These are phyloP conservation scores for Camelina hispida DNA, from an alignment of 345 rosid species.

Conservation along the genomic window DNA sequence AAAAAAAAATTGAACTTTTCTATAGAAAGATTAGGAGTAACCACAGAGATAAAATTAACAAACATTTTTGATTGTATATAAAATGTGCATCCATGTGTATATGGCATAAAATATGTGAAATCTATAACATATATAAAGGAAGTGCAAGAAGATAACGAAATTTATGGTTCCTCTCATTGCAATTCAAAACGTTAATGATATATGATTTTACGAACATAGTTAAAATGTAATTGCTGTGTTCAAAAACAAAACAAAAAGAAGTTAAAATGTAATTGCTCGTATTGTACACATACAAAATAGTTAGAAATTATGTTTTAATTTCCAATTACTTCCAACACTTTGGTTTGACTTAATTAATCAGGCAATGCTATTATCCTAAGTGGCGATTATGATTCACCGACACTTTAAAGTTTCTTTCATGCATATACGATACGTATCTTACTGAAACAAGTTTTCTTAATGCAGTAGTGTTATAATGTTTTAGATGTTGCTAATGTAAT, in stretches of 20 bases:
- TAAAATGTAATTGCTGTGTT: too few relatives aligned
- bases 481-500: too few relatives aligned
- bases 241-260: too few relatives aligned
- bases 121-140: not conserved
- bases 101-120: not conserved
- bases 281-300: not conserved
- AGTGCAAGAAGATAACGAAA: too few relatives aligned
- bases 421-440: not conserved
- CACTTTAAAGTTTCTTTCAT: not conserved
- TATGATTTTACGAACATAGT: not conserved
- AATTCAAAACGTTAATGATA: not conserved
- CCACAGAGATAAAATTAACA: not conserved
- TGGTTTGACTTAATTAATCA: not conserved
- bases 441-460: not conserved
- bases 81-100: not conserved
- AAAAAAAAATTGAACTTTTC: not conserved
- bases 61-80: not conserved
- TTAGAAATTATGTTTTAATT: not conserved
- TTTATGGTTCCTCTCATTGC: not conserved
- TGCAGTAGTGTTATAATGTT: not conserved
- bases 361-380: not conserved
- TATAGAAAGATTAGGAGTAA: not conserved
- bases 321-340: not conserved
- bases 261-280: not conserved
- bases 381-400: not conserved